These are phyloP conservation scores for Nakataea oryzae DNA, from an alignment of 2,329 filamentous ascomycete species.

Conservation along the genomic window DNA sequence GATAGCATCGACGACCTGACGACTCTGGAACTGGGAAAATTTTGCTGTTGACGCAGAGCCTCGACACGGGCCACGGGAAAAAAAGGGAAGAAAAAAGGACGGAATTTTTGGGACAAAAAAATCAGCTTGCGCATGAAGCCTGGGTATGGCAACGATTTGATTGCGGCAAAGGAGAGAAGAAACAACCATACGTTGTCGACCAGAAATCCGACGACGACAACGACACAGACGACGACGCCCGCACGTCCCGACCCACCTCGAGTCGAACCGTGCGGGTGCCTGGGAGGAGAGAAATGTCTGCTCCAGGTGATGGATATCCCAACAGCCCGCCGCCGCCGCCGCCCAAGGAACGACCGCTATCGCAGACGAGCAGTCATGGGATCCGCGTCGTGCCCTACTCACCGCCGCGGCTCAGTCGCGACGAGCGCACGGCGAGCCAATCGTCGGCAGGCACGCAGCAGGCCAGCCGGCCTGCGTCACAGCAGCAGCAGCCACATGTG, in stretches of 20 bases:
- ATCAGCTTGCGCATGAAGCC: background rate
- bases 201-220: background rate
- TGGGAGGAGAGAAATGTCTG: slow-evolving; percentile 16
- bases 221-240: background rate
- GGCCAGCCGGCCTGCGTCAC: background rate
- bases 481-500: slow-evolving; percentile 3
- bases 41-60: background rate
- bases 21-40: background rate
- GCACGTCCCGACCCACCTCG: slow-evolving; percentile 9
- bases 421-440: slow-evolving; percentile 13
- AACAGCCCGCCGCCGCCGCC: slow-evolving; percentile 19
- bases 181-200: background rate
- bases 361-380: slow-evolving; percentile 28
- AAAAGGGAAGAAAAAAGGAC: background rate
- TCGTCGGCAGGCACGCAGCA: slow-evolving; percentile 7
- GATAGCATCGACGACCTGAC: background rate
- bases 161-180: background rate
- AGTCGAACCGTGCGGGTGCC: slow-evolving; percentile 11
- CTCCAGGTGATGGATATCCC: slow-evolving; percentile 8
- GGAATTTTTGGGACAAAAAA: background rate
- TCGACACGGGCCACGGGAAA: background rate
- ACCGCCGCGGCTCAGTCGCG: slow-evolving; percentile 26
- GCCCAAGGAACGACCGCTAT: slow-evolving; percentile 27
- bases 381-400: slow-evolving; percentile 40
- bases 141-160: background rate